Conservation (phyloP, 768 basidiomycete genomes). For the Rhizopogon vesiculosus region DNA sequence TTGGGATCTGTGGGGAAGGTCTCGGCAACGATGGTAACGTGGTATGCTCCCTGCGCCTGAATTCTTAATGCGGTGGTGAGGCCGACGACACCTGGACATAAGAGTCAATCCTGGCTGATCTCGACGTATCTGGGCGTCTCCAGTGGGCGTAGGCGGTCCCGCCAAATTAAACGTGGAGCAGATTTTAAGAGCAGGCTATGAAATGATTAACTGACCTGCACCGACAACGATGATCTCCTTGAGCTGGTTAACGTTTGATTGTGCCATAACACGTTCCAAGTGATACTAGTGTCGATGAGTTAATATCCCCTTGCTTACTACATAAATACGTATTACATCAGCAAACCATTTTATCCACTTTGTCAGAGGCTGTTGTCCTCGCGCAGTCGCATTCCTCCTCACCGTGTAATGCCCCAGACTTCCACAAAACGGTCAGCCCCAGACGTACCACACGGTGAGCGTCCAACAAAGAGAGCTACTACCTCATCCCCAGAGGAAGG, state of each 20-base stretch:
- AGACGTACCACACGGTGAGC: conserved; percentile 41
- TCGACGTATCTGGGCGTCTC: background rate
- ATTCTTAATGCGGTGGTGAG: conserved; percentile 70
- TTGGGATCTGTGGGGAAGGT: conserved; percentile 68
- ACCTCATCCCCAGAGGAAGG: conserved; percentile 77
- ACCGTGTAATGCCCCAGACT: conserved; percentile 7
- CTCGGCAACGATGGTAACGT: conserved; percentile 69
- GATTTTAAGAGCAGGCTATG: too few relatives aligned
- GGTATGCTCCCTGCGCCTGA: conserved; percentile 57
- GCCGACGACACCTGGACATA: conserved; percentile 62
- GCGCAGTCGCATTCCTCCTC: background rate
- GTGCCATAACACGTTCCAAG: background rate
- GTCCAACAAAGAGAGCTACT: conserved; percentile 50
- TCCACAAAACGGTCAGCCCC: conserved; percentile 57
- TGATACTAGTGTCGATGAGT: too few relatives aligned
- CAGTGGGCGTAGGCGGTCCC: background rate
- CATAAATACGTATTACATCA: conserved; percentile 6
- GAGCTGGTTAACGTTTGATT: background rate
- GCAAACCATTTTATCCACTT: conserved; percentile 6
- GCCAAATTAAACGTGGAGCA: background rate
- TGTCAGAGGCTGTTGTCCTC: background rate
- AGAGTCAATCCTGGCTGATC: background rate
- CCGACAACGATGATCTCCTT: conserved; percentile 35
- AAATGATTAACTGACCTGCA: conserved; percentile 29
- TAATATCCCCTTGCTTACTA: background rate